These are phyloP conservation scores for Backusella tuberculispora DNA, from an alignment of 192 early-diverging fungal species.

Conservation along the genomic window DNA sequence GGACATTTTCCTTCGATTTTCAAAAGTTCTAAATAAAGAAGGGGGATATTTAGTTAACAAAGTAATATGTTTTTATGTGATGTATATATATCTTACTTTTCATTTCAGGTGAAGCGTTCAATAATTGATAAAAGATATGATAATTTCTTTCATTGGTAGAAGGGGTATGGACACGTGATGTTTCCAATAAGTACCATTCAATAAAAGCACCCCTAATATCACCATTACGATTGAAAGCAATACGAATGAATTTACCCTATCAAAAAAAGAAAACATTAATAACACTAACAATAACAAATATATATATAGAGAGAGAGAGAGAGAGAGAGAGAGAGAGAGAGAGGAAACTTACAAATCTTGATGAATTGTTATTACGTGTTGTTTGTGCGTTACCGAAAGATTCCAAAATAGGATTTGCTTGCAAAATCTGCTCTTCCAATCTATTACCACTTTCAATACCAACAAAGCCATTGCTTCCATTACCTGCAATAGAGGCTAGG, in stretches of 20 bases:
- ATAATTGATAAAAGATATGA: conserved; percentile 97
- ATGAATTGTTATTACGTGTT: conserved; percentile 98
- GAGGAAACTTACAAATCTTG: conserved; percentile 78
- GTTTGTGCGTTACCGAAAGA: conserved; percentile 99
- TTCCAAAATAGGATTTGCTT: conserved; percentile 97
- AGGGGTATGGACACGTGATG: conserved; percentile 94
- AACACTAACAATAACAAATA: too few species aligned
- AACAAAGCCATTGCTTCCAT: conserved; percentile 47
- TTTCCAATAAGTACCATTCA: conserved; percentile 96
- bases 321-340: too few species aligned
- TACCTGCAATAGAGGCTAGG: conserved; percentile 83
- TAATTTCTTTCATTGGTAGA: conserved; percentile 93
- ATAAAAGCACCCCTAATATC: conserved; percentile 95
- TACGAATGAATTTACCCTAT: conserved; percentile 96
- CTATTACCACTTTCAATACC: conserved; percentile 17
- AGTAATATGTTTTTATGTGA: not conserved
- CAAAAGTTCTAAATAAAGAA: not conserved
- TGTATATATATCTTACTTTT: conserved; percentile 54
- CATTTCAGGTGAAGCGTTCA: conserved; percentile 80
- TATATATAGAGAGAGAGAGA: too few species aligned
- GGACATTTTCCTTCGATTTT: conserved; percentile 21
- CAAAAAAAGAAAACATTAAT: not conserved
- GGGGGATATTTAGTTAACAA: not conserved
- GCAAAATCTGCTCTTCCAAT: conserved; percentile 85
- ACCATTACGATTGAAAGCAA: conserved; percentile 88